These are phyloP conservation scores for Clavispora vitiphila DNA, from an alignment of 805 yeast species.

Conservation along the genomic window DNA sequence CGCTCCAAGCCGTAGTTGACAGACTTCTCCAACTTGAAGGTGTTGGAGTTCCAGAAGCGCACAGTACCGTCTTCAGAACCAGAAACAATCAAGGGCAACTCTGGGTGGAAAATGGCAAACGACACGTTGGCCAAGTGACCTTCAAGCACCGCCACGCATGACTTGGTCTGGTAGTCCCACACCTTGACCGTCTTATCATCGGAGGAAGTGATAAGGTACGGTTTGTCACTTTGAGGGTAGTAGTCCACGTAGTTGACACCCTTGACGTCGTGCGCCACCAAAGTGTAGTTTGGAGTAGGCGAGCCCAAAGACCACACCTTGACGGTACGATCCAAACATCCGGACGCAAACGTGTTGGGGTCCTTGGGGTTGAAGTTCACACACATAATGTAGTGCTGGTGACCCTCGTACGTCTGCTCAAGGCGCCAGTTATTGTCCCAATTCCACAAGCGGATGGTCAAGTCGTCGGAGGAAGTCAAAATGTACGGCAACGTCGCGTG, in stretches of 20 bases:
- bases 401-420: constrained; percentile 92
- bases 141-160: constrained; percentile 88
- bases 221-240: constrained; percentile 96
- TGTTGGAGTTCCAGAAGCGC: constrained; percentile 91
- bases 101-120: constrained; percentile 97
- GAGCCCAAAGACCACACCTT: constrained; percentile 95
- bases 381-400: constrained; percentile 91
- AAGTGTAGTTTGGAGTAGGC: constrained; percentile 81
- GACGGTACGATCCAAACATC: constrained; percentile 92
- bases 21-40: constrained; percentile 90
- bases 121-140: constrained; percentile 95
- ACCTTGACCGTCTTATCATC: constrained; percentile 86
- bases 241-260: constrained; percentile 97
- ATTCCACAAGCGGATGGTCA: constrained; percentile 90
- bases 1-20: constrained; percentile 89
- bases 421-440: constrained; percentile 94
- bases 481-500: constrained; percentile 92
- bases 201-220: constrained; percentile 85
- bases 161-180: constrained; percentile 97
- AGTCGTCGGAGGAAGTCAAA: constrained; percentile 87
- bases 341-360: constrained; percentile 95
- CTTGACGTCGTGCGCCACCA: constrained; percentile 83
- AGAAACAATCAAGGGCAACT: constrained; percentile 86
- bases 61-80: constrained; percentile 97
- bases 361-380: constrained; percentile 96